A percentile compares a stretch with the other conserved stretches of the same genome.
These are phyloP conservation scores for Saccharomyces cerevisiae DNA, from an alignment of 805 yeast genomes.

Conservation along the genomic window DNA sequence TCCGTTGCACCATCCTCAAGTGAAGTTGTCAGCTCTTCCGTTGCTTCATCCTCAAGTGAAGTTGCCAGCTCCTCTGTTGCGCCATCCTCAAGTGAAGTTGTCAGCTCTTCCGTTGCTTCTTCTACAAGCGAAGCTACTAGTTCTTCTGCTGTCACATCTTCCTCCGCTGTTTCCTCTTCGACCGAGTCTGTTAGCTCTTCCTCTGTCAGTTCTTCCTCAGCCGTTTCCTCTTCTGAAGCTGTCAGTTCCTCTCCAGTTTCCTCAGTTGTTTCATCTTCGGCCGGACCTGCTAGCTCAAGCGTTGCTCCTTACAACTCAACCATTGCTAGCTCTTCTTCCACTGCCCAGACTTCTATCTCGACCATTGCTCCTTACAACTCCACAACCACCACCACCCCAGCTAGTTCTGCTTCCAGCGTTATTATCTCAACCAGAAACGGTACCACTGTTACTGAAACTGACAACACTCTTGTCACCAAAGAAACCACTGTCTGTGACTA, in stretches of 20 bases:
- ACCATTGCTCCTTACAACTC: background rate
- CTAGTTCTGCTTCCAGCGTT: background rate
- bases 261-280: background rate
- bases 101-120: background rate
- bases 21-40: background rate
- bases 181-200: background rate
- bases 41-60: background rate
- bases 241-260: background rate
- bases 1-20: background rate
- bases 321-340: conserved; percentile 1
- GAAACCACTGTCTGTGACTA: background rate
- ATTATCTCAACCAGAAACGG: background rate
- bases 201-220: background rate
- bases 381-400: background rate
- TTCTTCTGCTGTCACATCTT: background rate
- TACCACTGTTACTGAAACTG: background rate
- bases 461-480: background rate
- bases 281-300: background rate
- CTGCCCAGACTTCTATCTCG: background rate
- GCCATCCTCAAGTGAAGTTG: background rate
- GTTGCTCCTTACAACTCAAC: background rate
- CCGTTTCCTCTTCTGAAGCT: too few relatives aligned
- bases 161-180: too few relatives aligned
- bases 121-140: background rate
- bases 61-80: background rate